phyloP scores from a whole-genome alignment of 1,284 basidiomycete species.

The Microbotryum violaceum region DNA sequence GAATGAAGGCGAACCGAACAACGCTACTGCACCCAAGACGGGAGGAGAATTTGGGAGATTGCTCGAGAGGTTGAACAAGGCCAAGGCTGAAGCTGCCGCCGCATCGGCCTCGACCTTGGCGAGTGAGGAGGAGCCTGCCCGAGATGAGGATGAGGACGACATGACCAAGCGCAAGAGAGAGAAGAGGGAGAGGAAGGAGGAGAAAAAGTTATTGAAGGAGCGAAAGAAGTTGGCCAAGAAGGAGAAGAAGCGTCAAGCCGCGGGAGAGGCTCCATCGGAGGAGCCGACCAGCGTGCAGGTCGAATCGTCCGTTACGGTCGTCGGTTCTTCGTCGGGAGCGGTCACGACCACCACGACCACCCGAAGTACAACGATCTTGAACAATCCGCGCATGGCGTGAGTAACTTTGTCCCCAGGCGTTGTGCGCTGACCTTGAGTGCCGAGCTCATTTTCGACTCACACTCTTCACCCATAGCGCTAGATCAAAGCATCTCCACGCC shows the following conservation, averaged over 20 bases:
- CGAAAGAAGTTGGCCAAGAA: constrained; percentile 15
- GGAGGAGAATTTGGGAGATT: constrained; percentile 32
- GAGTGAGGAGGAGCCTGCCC: background rate
- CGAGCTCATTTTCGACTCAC: background rate
- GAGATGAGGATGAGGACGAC: background rate
- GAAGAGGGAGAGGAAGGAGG: constrained; percentile 15
- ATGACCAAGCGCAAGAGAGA: constrained; percentile 1
- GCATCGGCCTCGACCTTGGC: background rate
- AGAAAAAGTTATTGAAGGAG: constrained; percentile 8
- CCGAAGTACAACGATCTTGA: constrained; percentile 9
- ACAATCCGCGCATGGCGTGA: constrained; percentile 35
- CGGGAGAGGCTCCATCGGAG: background rate
- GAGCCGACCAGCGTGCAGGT: background rate
- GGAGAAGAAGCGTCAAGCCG: background rate
- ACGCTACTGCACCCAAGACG: constrained; percentile 5
- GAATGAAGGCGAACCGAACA: constrained; percentile 1
- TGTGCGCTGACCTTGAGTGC: background rate
- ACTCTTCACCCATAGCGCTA: constrained; percentile 11
- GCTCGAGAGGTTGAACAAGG: constrained; percentile 27
- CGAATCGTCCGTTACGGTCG: background rate
- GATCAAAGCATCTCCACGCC: constrained; percentile 31
- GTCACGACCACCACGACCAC: background rate
- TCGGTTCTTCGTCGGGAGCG: no score
- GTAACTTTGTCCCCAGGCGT: background rate
- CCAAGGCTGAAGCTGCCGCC: constrained; percentile 19